Base-by-base conservation (phyloP, 2,329 filamentous ascomycete species). In the Calonectria pseudoturangicola region DNA sequence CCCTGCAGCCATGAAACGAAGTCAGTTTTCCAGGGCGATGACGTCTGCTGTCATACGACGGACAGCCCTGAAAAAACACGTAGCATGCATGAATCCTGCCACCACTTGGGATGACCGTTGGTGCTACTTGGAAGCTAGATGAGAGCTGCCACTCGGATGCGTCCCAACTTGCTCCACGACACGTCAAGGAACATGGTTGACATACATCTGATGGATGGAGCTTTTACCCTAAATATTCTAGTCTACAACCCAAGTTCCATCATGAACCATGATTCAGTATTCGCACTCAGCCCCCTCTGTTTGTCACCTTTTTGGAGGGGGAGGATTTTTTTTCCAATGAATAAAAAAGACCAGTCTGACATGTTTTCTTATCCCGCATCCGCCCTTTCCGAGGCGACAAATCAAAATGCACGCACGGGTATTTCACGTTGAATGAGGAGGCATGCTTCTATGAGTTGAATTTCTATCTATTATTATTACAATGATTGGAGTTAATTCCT, bases 391-490 rank as follows among this genome's bases (percentile, higher is more conserved):
- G 21, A 48, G 8, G 45, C 18, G n/a, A n/a, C 2, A 21, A 12
- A 25, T 43, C 5, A 18, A n/a, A 15, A 56, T 36, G 28, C 50
- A 54, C 27, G 18, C 18, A 56, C 4, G 3, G 25, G n/a, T 15
- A 36, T 47, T 15, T 47, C 4, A n/a, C 47, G 6, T 4, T 9
- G 27, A 58, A 21, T 27, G 2, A 41, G 30, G 2, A 60, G 9
- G 6, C 21, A 39, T 27, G 33, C 18, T 60, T 43, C 33, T 39
- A 48, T 45, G 65, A 58, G 56, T 47, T 58, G 65, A 30, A 39
- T 50, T 33, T 67, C 45, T 45, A 67, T 54, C 33, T 47, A 28
- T 36, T 66, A 62, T 47, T 39, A 36, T 71, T 71, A 71, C 36
- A 71, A 54, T n/a, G 39, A 63, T 43, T 63, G 64, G 47, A 27